Evolutionary conservation across 768 basidiomycete genomes (phyloP), one percentile per base, ranked within the genome.

Genomic region (Filobasidium wieringae): DNA sequence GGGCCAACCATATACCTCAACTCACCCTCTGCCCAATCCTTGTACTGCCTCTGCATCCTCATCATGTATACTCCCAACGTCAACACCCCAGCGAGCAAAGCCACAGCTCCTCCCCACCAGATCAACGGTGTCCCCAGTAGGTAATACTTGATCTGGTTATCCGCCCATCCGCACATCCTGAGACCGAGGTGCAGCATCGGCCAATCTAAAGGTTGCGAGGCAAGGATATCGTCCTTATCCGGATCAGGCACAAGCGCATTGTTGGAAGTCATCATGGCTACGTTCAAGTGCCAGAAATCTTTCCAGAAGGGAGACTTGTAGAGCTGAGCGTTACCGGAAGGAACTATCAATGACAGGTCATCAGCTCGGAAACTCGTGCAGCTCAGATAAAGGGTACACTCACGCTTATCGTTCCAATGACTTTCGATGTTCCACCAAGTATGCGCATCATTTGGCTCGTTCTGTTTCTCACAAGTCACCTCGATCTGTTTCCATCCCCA

Each of bases 401-500:
- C 67, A 96, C 93, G 75, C 68, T 89, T 81, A 55, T 90, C 85
- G 71, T 99, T 99, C 87, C 86, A 90, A 72, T 99, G 95, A 67
- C 83, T 87, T 74, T 99, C 95, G 54, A 99, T 87, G 70, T 99
- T 99, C 95, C 95, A 99, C 68, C 90, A 87, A 2, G 91, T 93
- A 73, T 90, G 88, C 17, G 79, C 69, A 72, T 96, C 87, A 17
- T 76, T 78, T 0, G 82, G 83, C 65, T 87, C 81, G 66, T 91
- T 86, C 72, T 88, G 85, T 75, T 87, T 88, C 54, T 85, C 85
- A 72, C 95, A 99, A 64, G 83, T 86, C 47, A 96, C 92, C 72
- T 99, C 95, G 53, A 96, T 80, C 76, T 99, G 93, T 76, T 99
- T 97, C 80, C 95, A 97, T 11, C 93, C 93, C 95, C 95, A 99